Conservation (phyloP, 2,329 filamentous ascomycete species). For the Scedosporium aurantiacum region DNA sequence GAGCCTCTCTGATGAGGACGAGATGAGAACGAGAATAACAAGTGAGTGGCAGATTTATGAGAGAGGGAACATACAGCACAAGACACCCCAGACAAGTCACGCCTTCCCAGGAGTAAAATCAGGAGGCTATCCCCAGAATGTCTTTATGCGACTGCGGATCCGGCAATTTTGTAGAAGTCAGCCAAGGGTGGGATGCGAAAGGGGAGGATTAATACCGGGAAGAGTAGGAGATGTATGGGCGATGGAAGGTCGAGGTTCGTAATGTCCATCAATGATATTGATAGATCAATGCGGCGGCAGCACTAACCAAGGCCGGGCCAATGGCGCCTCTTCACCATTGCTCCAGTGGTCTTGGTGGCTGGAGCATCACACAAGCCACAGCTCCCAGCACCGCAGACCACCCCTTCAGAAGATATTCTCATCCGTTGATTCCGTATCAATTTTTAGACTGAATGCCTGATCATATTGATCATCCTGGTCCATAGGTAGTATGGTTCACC, state of each 20-base stretch:
- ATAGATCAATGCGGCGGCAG: background rate
- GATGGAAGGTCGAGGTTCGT: background rate
- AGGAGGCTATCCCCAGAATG: background rate
- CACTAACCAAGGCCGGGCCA: background rate
- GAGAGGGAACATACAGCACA: background rate
- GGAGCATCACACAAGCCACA: slow-evolving; percentile 1
- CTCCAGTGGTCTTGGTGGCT: background rate
- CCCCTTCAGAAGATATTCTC: too few species aligned
- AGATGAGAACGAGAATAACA: background rate
- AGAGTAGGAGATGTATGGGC: background rate
- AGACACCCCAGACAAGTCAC: background rate
- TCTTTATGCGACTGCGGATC: background rate
- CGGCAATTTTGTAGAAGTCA: background rate
- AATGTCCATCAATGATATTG: background rate
- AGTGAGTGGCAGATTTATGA: background rate
- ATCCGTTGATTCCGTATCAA: background rate
- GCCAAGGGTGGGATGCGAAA: background rate
- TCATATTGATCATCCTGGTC: too few species aligned
- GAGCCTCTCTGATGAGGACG: too few species aligned
- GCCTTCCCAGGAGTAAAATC: background rate
- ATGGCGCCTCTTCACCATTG: background rate
- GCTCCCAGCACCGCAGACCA: background rate
- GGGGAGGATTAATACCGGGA: background rate
- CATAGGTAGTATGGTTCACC: too few species aligned
- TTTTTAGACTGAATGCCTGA: background rate